Evolutionary conservation across 345 rosid species (phyloP), one percentile per base, ranked within the genome.

Genomic region (Salix viminalis): DNA sequence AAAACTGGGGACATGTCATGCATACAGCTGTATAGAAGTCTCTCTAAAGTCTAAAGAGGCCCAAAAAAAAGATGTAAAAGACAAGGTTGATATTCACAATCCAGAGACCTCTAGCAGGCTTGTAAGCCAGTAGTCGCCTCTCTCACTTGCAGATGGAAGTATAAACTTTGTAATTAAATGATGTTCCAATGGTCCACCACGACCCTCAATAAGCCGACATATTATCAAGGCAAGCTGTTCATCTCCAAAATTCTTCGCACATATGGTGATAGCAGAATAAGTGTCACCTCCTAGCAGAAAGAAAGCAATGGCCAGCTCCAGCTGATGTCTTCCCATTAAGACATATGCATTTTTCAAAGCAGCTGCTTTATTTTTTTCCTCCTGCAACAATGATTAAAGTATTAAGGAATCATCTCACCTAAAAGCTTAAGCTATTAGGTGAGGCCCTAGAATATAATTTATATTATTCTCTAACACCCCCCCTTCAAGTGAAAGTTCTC

Each of bases 281-380:
- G 89, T 76, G 77, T 94, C 98, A 78, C 98, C 94, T 76, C 98
- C 98, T 78, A 94, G 97, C 74, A 94, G 87, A 81, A 94, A 94
- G 88, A 94, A 92, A 76, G 94, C 96, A 83, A 86, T 79, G 66
- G 98, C 97, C 80, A 92, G 82, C 89, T 91, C 97, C 79, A 92
- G 81, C 75, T 94, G 97, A 84, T 94, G 98, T 79, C 90, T 90
- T 60, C 98, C 96, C 91, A 94, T 87, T 79, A 94, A 87, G 78
- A 94, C 97, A 84, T 92, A 94, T 19, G 97, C 98, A 89, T 94
- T 92, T 87, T 94, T 94, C 76, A 94, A 79, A 76, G 97, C 97
- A 74, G 97, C 98, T 56, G 96, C 90, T 85, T 89, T 94, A 77
- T 92, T 88, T 83, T 90, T 94, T 79, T 94, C 98, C 83, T 92